Evolutionary conservation across 331 rosid genomes (phyloP).

Genomic region (Cydonia oblonga): DNA sequence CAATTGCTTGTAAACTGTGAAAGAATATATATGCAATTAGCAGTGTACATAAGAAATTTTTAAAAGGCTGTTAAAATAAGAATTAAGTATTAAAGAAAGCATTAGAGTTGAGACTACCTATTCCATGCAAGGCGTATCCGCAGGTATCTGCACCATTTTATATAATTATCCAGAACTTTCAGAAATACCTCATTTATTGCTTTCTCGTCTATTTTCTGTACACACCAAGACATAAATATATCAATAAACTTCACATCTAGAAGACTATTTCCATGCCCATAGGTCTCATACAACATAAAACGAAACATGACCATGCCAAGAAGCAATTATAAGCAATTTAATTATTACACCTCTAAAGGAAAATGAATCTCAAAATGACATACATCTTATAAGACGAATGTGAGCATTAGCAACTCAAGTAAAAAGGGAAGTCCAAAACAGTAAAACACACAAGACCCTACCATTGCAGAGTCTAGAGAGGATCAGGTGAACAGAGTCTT

Average conservation of each 20-base stretch:
- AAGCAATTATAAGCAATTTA: background rate
- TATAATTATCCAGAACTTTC: conserved; percentile 87
- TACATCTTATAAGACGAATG: background rate
- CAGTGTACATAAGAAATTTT: conserved; percentile 4
- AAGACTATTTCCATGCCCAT: background rate
- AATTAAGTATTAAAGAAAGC: conserved; percentile 10
- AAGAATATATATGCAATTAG: conserved; percentile 13
- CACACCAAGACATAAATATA: background rate
- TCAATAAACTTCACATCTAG: conserved; percentile 3
- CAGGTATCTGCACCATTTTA: conserved; percentile 83
- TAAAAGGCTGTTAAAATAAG: background rate
- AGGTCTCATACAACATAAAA: background rate
- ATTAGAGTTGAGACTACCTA: conserved; percentile 46
- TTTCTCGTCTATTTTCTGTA: conserved; percentile 81
- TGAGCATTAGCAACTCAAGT: background rate
- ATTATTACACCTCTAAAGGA: background rate
- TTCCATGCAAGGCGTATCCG: conserved; percentile 78
- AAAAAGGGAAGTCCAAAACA: background rate
- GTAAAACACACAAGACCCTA: background rate
- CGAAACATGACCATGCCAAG: background rate
- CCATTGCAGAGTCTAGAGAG: background rate
- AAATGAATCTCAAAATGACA: background rate
- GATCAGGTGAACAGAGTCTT: background rate
- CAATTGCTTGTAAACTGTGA: conserved; percentile 80
- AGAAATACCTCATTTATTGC: conserved; percentile 69